A percentile compares a stretch with the other conserved stretches of the same genome.
phyloP scores from a whole-genome alignment of 805 yeast species.

The Priceomyces carsonii region DNA sequence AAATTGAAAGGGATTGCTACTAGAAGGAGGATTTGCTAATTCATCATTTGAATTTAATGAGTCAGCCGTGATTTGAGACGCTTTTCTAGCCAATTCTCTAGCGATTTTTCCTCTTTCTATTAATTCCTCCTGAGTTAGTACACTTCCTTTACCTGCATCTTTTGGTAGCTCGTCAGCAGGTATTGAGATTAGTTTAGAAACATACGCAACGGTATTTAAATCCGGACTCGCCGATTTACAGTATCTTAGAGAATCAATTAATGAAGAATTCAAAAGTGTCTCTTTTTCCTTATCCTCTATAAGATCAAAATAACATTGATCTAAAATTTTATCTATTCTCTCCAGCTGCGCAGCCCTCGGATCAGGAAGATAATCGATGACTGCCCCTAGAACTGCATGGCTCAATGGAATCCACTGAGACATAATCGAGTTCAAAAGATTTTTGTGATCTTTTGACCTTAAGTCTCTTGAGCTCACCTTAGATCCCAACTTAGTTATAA shows the following conservation, averaged over 20 bases:
- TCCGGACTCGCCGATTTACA: conserved; percentile 71
- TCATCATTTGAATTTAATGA: conserved; percentile 22
- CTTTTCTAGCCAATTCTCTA: conserved; percentile 65
- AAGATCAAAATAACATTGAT: conserved; percentile 42
- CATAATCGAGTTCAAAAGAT: conserved; percentile 64
- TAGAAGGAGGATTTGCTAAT: conserved; percentile 25
- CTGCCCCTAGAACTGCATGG: conserved; percentile 78
- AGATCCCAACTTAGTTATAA: conserved; percentile 67
- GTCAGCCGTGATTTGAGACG: conserved; percentile 52
- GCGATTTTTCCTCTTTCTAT: conserved; percentile 64
- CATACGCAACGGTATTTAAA: conserved; percentile 59
- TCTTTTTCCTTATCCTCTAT: conserved; percentile 37
- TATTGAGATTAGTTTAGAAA: conserved; percentile 85
- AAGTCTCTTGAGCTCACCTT: conserved; percentile 74
- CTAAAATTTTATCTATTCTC: conserved; percentile 66
- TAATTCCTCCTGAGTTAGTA: conserved; percentile 54
- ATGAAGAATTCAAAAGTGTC: conserved; percentile 43
- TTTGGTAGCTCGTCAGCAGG: conserved; percentile 80
- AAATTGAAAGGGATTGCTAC: conserved; percentile 42
- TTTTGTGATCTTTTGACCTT: conserved; percentile 73
- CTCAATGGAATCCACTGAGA: conserved; percentile 96
- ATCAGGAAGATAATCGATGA: conserved; percentile 81
- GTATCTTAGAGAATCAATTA: conserved; percentile 56
- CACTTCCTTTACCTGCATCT: conserved; percentile 38
- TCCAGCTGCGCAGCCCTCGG: conserved; percentile 74